phyloP scores from a whole-genome alignment of 345 rosid species.

The Pseudoturritis turrita region DNA sequence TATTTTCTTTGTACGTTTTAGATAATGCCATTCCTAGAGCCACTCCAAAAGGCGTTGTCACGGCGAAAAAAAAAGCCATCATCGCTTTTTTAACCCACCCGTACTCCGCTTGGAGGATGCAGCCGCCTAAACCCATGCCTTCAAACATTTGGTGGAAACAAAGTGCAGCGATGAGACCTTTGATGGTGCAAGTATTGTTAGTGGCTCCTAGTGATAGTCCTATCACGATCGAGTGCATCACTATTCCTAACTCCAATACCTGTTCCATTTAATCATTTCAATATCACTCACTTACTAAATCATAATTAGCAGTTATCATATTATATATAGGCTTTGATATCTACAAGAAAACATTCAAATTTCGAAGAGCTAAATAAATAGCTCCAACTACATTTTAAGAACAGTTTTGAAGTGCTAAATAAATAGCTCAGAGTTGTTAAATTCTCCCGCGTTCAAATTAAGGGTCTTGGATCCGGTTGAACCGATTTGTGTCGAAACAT shows the following conservation, averaged over 20 bases:
- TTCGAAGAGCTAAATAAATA: too few relatives aligned
- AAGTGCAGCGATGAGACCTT: slow-evolving; percentile 54
- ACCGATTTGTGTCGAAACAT: too few relatives aligned
- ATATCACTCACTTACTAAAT: background rate
- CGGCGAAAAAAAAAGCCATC: slow-evolving; percentile 57
- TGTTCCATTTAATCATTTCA: slow-evolving; percentile 1
- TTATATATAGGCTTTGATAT: too few relatives aligned
- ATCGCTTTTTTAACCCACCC: slow-evolving; percentile 20
- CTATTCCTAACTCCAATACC: slow-evolving; percentile 72
- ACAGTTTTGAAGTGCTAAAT: too few relatives aligned
- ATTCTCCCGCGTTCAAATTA: too few relatives aligned
- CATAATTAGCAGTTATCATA: background rate
- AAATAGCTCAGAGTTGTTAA: too few relatives aligned
- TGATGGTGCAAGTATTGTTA: slow-evolving; percentile 45
- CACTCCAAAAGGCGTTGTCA: slow-evolving; percentile 61
- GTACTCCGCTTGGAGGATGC: slow-evolving; percentile 52
- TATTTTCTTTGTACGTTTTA: slow-evolving; percentile 41
- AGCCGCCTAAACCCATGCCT: slow-evolving; percentile 77
- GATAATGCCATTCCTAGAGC: slow-evolving; percentile 51
- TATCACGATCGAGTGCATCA: slow-evolving; percentile 66
- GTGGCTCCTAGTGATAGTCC: slow-evolving; percentile 68
- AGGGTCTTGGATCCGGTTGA: too few relatives aligned
- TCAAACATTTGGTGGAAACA: slow-evolving; percentile 77
- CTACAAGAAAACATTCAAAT: too few relatives aligned
- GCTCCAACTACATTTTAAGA: too few relatives aligned